A percentile compares a stretch with the other conserved stretches of the same genome.
phyloP scores from a whole-genome alignment of 441 rosid genomes.

The Brassica balearica region DNA sequence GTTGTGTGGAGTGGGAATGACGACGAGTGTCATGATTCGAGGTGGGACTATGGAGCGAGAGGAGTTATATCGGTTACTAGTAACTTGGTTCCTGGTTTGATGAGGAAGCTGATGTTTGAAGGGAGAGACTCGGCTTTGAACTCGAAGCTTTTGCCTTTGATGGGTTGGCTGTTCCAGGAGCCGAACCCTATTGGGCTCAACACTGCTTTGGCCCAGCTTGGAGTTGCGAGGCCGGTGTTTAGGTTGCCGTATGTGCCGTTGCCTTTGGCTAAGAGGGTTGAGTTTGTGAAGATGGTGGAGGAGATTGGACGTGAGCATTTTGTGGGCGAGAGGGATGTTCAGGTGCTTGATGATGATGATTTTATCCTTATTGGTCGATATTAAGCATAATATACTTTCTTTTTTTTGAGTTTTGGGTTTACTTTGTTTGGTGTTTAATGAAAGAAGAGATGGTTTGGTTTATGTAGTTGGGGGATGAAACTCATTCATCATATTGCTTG shows the following conservation, averaged over 20 bases:
- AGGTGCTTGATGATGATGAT: constrained; percentile 11
- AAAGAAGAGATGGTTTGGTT: not conserved
- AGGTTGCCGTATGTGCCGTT: constrained; percentile 92
- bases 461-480: constrained; percentile 1
- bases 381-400: not conserved
- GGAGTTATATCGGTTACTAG: constrained; percentile 91
- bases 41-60: constrained; percentile 83
- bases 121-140: constrained; percentile 69
- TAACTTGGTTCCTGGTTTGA: constrained; percentile 76
- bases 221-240: constrained; percentile 89
- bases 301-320: constrained; percentile 80
- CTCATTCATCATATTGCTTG: not conserved
- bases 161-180: constrained; percentile 79
- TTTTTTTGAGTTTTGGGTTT: constrained; percentile 10
- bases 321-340: constrained; percentile 80
- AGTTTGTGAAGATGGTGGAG: constrained; percentile 78
- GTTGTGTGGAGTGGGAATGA: constrained; percentile 95
- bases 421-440: constrained; percentile 1
- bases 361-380: constrained; percentile 29
- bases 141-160: constrained; percentile 71
- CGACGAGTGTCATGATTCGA: constrained; percentile 88
- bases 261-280: constrained; percentile 66
- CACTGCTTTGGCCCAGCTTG: constrained; percentile 94
- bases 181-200: constrained; percentile 88
- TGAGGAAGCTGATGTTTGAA: constrained; percentile 71